Percentiles rank a stretch among this genome's conserved stretches.
These are phyloP conservation scores for Bruguiera gymnorhiza DNA, from an alignment of 345 rosid species.

Conservation along the genomic window DNA sequence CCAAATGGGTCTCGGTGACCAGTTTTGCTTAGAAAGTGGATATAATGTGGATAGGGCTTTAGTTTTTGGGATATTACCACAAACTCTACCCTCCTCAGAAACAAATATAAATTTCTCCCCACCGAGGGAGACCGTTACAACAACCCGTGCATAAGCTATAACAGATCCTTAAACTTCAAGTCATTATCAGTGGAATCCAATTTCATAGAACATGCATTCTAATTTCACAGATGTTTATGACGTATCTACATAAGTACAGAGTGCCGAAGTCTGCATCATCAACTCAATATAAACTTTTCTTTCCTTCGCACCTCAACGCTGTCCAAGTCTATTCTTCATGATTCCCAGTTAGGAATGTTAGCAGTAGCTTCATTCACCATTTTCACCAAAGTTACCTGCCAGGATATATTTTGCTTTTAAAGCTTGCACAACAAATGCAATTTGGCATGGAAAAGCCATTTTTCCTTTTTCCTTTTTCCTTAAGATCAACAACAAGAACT, in stretches of 20 bases:
- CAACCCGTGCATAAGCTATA: neutral
- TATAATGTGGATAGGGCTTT: too few relatives aligned
- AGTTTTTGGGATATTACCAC: too few relatives aligned
- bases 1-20: too few relatives aligned
- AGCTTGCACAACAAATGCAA: neutral
- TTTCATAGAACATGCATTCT: neutral
- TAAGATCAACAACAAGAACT: neutral
- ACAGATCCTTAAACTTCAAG: neutral
- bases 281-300: neutral
- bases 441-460: neutral
- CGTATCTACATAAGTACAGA: neutral
- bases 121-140: too few relatives aligned
- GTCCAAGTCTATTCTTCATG: constrained; percentile 14
- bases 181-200: neutral
- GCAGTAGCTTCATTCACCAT: constrained; percentile 94
- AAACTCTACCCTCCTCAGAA: too few relatives aligned
- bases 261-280: neutral
- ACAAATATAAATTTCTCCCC: too few relatives aligned
- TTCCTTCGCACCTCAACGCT: neutral
- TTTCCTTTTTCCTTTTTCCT: neutral
- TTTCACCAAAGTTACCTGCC: constrained; percentile 85
- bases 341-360: constrained; percentile 77
- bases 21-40: too few relatives aligned
- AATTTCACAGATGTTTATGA: neutral
- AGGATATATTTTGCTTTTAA: neutral